These are phyloP conservation scores for Pythium scleroteichum DNA, from an alignment of 352 stramenopile species.

Conservation along the genomic window DNA sequence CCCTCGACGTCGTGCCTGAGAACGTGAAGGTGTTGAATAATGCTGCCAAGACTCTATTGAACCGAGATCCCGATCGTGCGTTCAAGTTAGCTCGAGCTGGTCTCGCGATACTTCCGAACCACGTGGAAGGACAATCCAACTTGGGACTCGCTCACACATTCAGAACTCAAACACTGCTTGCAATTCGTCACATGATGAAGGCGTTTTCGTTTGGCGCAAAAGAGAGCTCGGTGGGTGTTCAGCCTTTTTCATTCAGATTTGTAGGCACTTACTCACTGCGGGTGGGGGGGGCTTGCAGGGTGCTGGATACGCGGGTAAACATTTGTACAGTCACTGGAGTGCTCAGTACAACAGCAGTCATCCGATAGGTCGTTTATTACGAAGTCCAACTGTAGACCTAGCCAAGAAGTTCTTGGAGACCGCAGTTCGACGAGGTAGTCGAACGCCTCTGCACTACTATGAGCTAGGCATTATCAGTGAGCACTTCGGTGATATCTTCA, in stretches of 20 bases:
- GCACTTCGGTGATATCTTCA: slow-evolving; percentile 1
- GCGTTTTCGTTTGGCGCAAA: slow-evolving; percentile 29
- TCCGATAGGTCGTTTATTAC: slow-evolving; percentile 1
- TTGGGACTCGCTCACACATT: slow-evolving; percentile 45
- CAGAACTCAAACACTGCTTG: slow-evolving; percentile 30
- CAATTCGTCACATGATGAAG: slow-evolving; percentile 57
- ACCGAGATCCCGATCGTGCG: slow-evolving; percentile 37
- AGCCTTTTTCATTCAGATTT: no score
- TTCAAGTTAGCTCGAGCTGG: slow-evolving; percentile 41
- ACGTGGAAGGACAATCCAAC: slow-evolving; percentile 63
- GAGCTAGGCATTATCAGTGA: slow-evolving; percentile 19
- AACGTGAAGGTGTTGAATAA: slow-evolving; percentile 85
- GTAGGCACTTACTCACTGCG: no score
- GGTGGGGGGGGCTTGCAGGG: no score
- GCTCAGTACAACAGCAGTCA: not conserved
- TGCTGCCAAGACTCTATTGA: slow-evolving; percentile 61
- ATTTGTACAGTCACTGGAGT: slow-evolving; percentile 22
- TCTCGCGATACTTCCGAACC: slow-evolving; percentile 39
- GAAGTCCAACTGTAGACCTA: slow-evolving; percentile 14
- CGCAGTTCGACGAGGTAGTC: slow-evolving; percentile 16
- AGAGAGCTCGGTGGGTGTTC: slow-evolving; percentile 18
- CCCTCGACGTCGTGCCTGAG: slow-evolving; percentile 50
- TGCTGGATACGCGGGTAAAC: slow-evolving; percentile 18
- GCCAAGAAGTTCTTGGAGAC: slow-evolving; percentile 14
- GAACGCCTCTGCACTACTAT: slow-evolving; percentile 18